Base-by-base conservation (phyloP, 148 eudicot species). In the Pouteria glomerata region DNA sequence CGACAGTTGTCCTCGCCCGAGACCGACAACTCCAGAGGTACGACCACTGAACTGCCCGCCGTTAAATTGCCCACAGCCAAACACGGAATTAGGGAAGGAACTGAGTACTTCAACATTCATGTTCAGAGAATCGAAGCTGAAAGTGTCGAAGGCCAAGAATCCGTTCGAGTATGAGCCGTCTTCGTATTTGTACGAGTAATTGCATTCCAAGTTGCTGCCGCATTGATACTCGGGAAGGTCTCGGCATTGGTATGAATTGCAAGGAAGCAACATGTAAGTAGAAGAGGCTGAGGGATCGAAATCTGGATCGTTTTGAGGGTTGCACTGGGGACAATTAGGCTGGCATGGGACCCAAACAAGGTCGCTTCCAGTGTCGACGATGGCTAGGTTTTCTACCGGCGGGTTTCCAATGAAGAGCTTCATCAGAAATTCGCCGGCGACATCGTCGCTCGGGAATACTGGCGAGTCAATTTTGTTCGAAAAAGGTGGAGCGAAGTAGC, bases 51-150 rank as follows among this genome's bases (percentile, higher is more conserved):
- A 86, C 6, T 12, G 19, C 11, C 84, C 90, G 7, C 6, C 19
- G 24, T 79, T 83, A 1, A 65, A 55, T 50, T 71, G 80, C 4
- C 87, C 90, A 44, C 90, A 86, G 1, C 90, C 90, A 23, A 86
- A 86, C 6, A 60, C 41, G 10, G 64, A 29, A 14, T 34, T 34
- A 15, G 64, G 64, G 21, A 60, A 60, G 39, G 64, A 29, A 33
- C n/a, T n/a, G n/a, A n/a, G n/a, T n/a, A 14, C 39, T 18, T 18
- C 26, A 37, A 37, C 41, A 8, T 31, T 15, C 6, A 37, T 39
- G 15, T 31, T 39, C 19, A 23, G 29, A 6, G 39, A 13, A 34
- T 31, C n/a, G 15, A 60, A 60, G 19, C 39, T 60, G 19, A 60
- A 10, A 19, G 64, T 29, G 19, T 60, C 64, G 13, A 7, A 29